These are phyloP conservation scores for Paraurostyla sp. DNA, from an alignment of 73 alveolate species.

Conservation along the genomic window DNA sequence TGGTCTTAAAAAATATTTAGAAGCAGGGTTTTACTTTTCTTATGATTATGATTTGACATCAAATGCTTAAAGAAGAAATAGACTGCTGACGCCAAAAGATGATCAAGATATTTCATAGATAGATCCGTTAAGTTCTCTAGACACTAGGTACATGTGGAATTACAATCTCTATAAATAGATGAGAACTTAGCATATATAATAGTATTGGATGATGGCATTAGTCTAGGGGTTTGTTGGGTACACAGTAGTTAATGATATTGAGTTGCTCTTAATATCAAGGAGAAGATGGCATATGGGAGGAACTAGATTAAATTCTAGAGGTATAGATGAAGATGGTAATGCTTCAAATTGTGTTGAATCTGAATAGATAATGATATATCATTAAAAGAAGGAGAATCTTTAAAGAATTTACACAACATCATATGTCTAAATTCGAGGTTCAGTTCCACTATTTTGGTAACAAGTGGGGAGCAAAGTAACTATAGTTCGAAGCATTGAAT, in stretches of 20 bases:
- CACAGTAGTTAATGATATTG: conserved; percentile 5
- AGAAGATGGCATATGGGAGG: conserved; percentile 95
- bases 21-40: conserved; percentile 91
- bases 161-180: conserved; percentile 50
- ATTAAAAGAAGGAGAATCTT: background rate
- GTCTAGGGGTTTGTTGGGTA: conserved; percentile 81
- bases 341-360: conserved; percentile 96
- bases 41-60: conserved; percentile 91
- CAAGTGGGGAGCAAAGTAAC: conserved; percentile 68
- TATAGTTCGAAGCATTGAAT: conserved; percentile 60
- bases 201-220: conserved; percentile 77
- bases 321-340: conserved; percentile 98
- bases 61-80: conserved; percentile 18
- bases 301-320: conserved; percentile 96
- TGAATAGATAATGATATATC: conserved; percentile 85
- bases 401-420: conserved; percentile 43
- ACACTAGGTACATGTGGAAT: conserved; percentile 71
- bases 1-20: conserved; percentile 85
- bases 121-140: conserved; percentile 43
- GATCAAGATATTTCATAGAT: background rate
- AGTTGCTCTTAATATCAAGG: conserved; percentile 82
- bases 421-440: conserved; percentile 89
- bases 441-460: conserved; percentile 92
- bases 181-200: conserved; percentile 38
- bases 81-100: background rate